Evolutionary conservation across 768 basidiomycete species (phyloP), one percentile per base, ranked within the genome.

Genomic region (Antrodiella citrinella): DNA sequence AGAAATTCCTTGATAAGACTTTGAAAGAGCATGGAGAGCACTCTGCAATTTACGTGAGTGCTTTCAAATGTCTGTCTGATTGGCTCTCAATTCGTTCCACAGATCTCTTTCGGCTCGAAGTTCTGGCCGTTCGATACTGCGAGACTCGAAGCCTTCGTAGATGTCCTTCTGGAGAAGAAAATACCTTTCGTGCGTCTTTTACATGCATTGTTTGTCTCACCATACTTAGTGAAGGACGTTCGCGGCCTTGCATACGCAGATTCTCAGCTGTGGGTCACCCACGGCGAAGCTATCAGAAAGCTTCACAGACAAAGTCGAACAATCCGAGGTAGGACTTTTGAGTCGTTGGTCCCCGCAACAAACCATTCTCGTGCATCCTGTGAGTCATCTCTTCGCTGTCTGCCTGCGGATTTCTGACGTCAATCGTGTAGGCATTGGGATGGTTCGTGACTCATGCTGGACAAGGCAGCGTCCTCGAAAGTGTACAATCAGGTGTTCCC

Each of bases 391-490:
- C 56, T 41, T 18, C 12, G 18, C 35, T 25, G 23, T 35, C 12
- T 11, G 13, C 11, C 18, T 48, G 30, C 11, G 1, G 25, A 20
- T 10, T 21, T 19, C 20, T 22, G 13, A 24, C 26, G 1, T 30
- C n/a, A n/a, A 18, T 2, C 21, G 13, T 4, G 35, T 30, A 64
- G 61, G 59, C 51, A 0, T 56, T 54, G 11, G 63, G 59, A 0
- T 64, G 63, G 59, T 57, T 62, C 45, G 42, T 64, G 7, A 58
- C 59, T 1, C 63, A 64, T 41, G 53, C 55, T 42, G 63, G 61
- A 2, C 57, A 58, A 20, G 58, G 58, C 50, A 55, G 59, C 45
- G 46, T 52, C 20, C 49, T 59, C 23, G 61, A 62, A 51, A 42
- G 58, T 12, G 49, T 61, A 18, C 19, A 43, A 7, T 43, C 51